phyloP scores from a whole-genome alignment of 257 asterid genomes.

The Voacanga thouarsii region DNA sequence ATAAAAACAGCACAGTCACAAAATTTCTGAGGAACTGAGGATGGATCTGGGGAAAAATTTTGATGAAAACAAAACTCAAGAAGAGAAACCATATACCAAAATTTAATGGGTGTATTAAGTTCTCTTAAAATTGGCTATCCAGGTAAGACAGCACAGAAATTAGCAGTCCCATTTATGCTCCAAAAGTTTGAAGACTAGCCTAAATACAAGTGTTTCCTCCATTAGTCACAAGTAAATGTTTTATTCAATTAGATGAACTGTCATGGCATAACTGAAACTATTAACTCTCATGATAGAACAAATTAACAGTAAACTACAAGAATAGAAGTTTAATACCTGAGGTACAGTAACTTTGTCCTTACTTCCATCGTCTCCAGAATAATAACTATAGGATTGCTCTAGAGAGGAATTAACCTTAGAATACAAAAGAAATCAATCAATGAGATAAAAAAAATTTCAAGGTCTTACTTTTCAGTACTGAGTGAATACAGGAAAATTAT shows the following conservation, averaged over 20 bases:
- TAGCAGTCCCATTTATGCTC: background rate
- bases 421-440: constrained; percentile 8
- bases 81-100: background rate
- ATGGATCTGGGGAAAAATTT: background rate
- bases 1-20: no score
- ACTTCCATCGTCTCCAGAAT: constrained; percentile 61
- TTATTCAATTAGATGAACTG: no score
- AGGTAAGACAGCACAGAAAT: background rate
- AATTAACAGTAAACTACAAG: constrained; percentile 5
- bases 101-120: background rate
- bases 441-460: background rate
- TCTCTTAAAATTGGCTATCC: background rate
- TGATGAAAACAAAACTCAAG: background rate
- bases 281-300: background rate
- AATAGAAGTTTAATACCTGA: constrained; percentile 46
- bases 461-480: background rate
- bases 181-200: no score
- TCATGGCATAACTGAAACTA: no score
- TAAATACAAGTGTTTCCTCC: no score
- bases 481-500: background rate
- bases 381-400: constrained; percentile 82
- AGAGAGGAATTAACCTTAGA: constrained; percentile 64
- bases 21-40: background rate
- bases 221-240: no score
- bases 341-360: constrained; percentile 23